These are phyloP conservation scores for Colletotrichum endophyticum DNA, from an alignment of 2,329 filamentous ascomycete species.

Conservation along the genomic window DNA sequence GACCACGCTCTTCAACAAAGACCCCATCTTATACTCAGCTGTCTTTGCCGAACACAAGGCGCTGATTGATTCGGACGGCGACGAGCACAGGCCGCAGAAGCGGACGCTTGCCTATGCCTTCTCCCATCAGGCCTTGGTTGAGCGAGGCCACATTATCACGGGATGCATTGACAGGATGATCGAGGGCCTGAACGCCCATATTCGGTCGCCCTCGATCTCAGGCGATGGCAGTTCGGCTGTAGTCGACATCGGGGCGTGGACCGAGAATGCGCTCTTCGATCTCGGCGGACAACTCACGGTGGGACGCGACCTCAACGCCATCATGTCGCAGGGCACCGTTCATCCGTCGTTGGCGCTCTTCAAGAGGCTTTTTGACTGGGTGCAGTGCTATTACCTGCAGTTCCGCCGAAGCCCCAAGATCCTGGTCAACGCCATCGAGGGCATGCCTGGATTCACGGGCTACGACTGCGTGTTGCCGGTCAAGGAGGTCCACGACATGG, in stretches of 20 bases:
- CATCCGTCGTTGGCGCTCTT: not conserved
- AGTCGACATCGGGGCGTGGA: not conserved
- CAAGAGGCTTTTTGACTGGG: not conserved
- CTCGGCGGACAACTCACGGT: not conserved
- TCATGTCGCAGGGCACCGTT: not conserved
- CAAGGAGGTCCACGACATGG: not conserved
- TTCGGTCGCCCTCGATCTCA: not conserved
- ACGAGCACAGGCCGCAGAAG: not conserved
- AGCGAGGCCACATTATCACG: not conserved
- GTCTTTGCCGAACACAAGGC: not conserved
- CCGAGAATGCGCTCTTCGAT: not conserved
- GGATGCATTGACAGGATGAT: not conserved
- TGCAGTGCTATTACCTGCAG: not conserved
- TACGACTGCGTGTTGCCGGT: not conserved
- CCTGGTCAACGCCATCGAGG: not conserved
- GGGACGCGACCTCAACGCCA: not conserved
- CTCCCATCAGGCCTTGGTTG: not conserved
- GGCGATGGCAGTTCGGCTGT: not conserved
- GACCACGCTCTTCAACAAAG: not conserved
- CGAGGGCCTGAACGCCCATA: not conserved
- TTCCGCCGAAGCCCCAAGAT: not conserved
- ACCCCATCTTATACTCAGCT: not conserved
- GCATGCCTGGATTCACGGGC: not conserved
- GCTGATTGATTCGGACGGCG: not conserved
- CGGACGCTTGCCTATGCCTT: not conserved